phyloP scores from a whole-genome alignment of 2,329 filamentous ascomycete genomes.

The Didymella exigua region DNA sequence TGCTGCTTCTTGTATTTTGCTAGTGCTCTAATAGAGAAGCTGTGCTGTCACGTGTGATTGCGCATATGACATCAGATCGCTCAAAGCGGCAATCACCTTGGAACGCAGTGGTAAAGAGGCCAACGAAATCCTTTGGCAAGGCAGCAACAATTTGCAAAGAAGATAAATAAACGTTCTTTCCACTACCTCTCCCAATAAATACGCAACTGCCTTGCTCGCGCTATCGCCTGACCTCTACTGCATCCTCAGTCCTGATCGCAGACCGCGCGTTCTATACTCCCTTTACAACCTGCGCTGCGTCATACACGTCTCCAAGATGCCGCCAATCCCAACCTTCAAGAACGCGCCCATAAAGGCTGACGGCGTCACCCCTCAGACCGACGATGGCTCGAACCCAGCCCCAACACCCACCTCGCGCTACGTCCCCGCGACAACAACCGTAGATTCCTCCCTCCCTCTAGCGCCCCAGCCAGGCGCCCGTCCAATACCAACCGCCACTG shows the following conservation, averaged over 20 bases:
- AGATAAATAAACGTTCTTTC: too few species aligned
- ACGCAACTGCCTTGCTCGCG: not conserved
- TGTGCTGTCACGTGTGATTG: slow-evolving; percentile 3
- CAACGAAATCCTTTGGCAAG: slow-evolving; percentile 25
- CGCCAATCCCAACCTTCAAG: slow-evolving; percentile 55
- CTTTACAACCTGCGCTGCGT: too few species aligned
- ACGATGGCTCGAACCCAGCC: slow-evolving; percentile 32
- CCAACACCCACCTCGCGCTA: slow-evolving; percentile 45
- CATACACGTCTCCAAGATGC: slow-evolving; percentile 51
- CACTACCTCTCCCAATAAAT: not conserved
- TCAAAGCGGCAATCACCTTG: slow-evolving; percentile 29
- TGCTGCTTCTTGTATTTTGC: not conserved
- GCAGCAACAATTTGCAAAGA: slow-evolving; percentile 25
- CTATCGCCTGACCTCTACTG: not conserved
- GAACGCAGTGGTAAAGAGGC: slow-evolving; percentile 19
- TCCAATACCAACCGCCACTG: slow-evolving; percentile 30
- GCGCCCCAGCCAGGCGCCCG: slow-evolving; percentile 51
- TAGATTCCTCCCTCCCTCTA: slow-evolving; percentile 32
- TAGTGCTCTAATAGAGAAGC: not conserved
- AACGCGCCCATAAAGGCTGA: slow-evolving; percentile 53
- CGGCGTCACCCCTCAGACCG: slow-evolving; percentile 47
- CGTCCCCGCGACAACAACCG: slow-evolving; percentile 40
- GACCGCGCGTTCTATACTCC: not conserved
- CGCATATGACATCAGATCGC: slow-evolving; percentile 28
- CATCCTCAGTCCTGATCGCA: not conserved